phyloP scores from a whole-genome alignment of 2,329 filamentous ascomycete species.

The Fusarium aywerte region DNA sequence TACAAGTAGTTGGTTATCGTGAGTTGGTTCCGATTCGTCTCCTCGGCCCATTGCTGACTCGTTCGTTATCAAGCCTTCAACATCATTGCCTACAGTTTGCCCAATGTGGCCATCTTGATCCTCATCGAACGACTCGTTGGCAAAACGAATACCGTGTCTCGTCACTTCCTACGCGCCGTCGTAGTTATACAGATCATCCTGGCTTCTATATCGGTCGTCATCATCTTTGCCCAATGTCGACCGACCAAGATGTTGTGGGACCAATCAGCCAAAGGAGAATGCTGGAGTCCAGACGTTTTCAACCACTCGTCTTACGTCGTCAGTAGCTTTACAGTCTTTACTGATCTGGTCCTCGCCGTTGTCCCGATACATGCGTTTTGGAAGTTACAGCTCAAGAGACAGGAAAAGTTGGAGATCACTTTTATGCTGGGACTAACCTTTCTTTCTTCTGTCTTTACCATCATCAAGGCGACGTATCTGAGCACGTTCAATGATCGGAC shows the following conservation, averaged over 20 bases:
- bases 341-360: constrained; percentile 14
- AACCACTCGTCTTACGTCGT: constrained; percentile 30
- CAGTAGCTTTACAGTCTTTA: constrained; percentile 24
- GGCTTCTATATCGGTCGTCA: background rate
- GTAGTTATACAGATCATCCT: constrained; percentile 6
- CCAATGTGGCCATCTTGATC: constrained; percentile 27
- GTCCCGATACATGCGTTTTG: constrained; percentile 17
- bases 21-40: background rate
- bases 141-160: background rate
- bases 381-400: constrained; percentile 13
- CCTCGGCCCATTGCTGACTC: background rate
- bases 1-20: constrained; percentile 13
- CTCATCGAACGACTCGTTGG: constrained; percentile 24
- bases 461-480: constrained; percentile 12
- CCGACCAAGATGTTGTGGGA: background rate
- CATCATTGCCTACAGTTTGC: constrained; percentile 20
- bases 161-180: background rate
- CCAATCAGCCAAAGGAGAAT: background rate
- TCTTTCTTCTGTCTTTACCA: constrained; percentile 19
- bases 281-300: constrained; percentile 13
- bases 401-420: constrained; percentile 21
- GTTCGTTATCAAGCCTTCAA: background rate
- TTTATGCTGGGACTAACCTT: constrained; percentile 24
- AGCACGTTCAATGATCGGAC: background rate
- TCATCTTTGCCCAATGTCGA: constrained; percentile 12